Percentiles rank a stretch among this genome's conserved stretches.
Conservation (phyloP, 306 rosid species). For the Sicyos edulis region DNA sequence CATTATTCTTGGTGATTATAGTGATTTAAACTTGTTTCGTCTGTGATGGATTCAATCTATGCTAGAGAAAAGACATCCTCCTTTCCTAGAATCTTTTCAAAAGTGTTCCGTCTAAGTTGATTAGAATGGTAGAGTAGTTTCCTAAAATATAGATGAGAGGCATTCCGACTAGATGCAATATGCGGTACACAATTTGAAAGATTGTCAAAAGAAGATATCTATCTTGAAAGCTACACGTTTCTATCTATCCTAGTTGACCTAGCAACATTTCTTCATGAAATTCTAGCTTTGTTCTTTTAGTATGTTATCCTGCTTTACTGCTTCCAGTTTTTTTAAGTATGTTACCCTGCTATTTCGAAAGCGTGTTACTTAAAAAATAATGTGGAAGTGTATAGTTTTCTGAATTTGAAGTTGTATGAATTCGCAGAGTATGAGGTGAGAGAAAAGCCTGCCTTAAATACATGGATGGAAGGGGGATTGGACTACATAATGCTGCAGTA, state of each 20-base stretch:
- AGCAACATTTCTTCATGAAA: not conserved
- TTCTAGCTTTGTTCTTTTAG: not conserved
- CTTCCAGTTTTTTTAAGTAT: not conserved
- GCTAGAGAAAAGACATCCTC: too few species aligned
- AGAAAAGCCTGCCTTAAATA: conserved; percentile 63
- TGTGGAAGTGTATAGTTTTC: not conserved
- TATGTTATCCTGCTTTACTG: not conserved
- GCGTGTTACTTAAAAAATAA: not conserved
- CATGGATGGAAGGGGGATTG: conserved; percentile 96
- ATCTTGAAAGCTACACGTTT: not conserved
- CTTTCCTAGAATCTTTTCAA: too few species aligned
- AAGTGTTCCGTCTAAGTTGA: too few species aligned
- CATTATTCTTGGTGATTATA: too few species aligned
- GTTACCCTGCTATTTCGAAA: not conserved
- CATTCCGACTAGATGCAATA: not conserved
- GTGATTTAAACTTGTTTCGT: too few species aligned
- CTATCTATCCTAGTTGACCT: not conserved
- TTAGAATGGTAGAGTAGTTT: too few species aligned
- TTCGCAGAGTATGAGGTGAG: conserved; percentile 84
- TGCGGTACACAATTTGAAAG: not conserved
- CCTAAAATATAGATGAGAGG: not conserved
- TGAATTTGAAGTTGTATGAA: conserved; percentile 22
- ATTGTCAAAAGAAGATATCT: not conserved
- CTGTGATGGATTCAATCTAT: too few species aligned
- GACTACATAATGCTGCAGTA: conserved; percentile 96